Evolutionary conservation across 257 asterid genomes (phyloP).

Genomic region (Lycium ferocissimum): DNA sequence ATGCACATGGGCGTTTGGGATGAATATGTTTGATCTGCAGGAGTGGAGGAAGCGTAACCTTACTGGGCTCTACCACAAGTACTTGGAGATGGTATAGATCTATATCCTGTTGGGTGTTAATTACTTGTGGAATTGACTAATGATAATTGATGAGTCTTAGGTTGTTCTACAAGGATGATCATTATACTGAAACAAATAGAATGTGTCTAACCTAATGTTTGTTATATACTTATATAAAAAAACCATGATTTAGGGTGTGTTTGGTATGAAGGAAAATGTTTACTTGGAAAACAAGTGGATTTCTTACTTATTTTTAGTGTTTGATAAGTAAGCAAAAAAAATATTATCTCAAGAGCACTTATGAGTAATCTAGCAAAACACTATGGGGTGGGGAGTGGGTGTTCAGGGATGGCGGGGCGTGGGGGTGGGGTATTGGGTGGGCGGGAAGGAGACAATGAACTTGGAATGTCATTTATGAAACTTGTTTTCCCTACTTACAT

Average conservation of each 20-base stretch:
- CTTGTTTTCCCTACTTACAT: too few species aligned
- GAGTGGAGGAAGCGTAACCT: slow-evolving; percentile 64
- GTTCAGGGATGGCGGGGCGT: too few species aligned
- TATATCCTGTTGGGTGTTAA: neutral
- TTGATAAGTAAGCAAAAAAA: too few species aligned
- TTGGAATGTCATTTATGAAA: too few species aligned
- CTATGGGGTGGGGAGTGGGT: too few species aligned
- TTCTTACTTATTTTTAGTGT: neutral
- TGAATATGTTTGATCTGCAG: slow-evolving; percentile 61
- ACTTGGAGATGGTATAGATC: slow-evolving; percentile 60
- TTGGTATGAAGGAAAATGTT: too few species aligned
- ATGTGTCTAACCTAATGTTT: neutral
- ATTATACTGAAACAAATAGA: neutral
- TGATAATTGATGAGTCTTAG: neutral
- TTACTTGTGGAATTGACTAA: neutral
- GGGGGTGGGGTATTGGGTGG: too few species aligned
- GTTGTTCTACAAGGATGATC: neutral
- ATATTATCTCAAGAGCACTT: too few species aligned
- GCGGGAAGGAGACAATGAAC: too few species aligned
- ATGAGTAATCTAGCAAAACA: too few species aligned
- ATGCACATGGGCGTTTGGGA: slow-evolving; percentile 74
- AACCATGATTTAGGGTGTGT: neutral
- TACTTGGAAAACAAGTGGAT: too few species aligned
- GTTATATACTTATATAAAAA: neutral
- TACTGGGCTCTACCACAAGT: slow-evolving; percentile 61